phyloP scores from a whole-genome alignment of 305 asterid genomes.

The Fraxinus sp. region DNA sequence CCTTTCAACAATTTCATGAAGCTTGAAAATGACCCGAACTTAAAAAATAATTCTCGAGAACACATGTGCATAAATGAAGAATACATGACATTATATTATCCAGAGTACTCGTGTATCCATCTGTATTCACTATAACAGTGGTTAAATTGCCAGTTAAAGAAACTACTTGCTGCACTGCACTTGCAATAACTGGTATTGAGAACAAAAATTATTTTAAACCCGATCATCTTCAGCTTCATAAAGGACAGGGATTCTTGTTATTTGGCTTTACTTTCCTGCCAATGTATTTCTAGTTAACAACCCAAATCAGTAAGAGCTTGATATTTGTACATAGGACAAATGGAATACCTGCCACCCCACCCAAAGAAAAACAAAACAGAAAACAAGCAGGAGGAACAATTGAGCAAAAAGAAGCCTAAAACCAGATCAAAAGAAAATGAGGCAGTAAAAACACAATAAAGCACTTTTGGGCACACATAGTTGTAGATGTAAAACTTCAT shows the following conservation, averaged over 20 bases:
- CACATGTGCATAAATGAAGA: neutral
- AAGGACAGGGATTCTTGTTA: neutral
- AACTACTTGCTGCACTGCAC: neutral
- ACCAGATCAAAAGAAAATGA: neutral
- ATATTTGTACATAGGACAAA: neutral
- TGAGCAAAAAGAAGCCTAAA: neutral
- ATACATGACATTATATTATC: neutral
- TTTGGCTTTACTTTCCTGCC: neutral
- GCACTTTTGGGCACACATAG: neutral
- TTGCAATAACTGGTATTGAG: neutral
- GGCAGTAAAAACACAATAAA: neutral
- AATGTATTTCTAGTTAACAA: neutral
- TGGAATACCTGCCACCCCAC: neutral
- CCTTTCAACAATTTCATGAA: conserved; percentile 15
- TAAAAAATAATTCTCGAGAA: neutral
- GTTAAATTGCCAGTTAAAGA: neutral
- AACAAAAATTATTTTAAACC: neutral
- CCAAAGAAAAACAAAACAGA: neutral
- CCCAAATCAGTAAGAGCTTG: neutral
- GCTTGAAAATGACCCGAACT: neutral
- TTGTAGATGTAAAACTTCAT: neutral
- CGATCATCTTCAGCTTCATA: neutral
- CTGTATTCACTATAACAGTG: neutral
- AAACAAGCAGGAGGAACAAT: neutral
- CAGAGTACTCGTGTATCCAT: neutral